These are phyloP conservation scores for Ogataea thermomethanolica DNA, from an alignment of 805 yeast species.

Conservation along the genomic window DNA sequence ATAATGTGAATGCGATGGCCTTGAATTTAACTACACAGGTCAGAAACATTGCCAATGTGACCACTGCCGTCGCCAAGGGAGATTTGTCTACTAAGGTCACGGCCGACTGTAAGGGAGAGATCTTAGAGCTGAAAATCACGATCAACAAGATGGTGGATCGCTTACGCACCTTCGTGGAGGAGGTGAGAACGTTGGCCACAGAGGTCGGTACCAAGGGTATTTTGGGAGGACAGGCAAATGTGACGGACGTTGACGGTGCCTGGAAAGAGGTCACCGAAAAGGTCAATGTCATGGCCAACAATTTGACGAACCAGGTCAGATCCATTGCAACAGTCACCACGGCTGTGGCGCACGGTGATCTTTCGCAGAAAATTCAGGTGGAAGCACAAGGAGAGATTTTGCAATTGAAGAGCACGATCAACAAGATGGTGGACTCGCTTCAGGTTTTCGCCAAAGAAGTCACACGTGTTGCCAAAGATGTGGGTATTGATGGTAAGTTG, in stretches of 20 bases:
- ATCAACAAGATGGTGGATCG: slow-evolving; percentile 89
- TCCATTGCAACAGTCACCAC: slow-evolving; percentile 88
- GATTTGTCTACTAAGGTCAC: slow-evolving; percentile 78
- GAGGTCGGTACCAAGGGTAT: slow-evolving; percentile 85
- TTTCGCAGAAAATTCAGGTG: slow-evolving; percentile 80
- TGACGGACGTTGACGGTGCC: slow-evolving; percentile 80
- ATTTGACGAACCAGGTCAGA: slow-evolving; percentile 83
- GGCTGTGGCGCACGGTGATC: slow-evolving; percentile 88
- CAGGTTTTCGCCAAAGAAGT: slow-evolving; percentile 88
- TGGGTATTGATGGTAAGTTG: slow-evolving; percentile 88
- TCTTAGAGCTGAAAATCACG: slow-evolving; percentile 73
- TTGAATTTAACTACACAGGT: slow-evolving; percentile 83
- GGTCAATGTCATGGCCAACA: slow-evolving; percentile 84
- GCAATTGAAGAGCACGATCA: slow-evolving; percentile 80
- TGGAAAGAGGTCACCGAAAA: slow-evolving; percentile 90
- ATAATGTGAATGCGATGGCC: slow-evolving; percentile 89
- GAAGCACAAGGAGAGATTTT: slow-evolving; percentile 89
- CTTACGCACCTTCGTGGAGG: slow-evolving; percentile 74
- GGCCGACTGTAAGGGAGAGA: slow-evolving; percentile 81
- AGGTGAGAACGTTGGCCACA: slow-evolving; percentile 82
- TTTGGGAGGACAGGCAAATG: slow-evolving; percentile 85
- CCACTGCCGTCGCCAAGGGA: slow-evolving; percentile 85
- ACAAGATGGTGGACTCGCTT: slow-evolving; percentile 89
- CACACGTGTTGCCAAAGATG: slow-evolving; percentile 86
- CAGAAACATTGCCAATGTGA: slow-evolving; percentile 81